phyloP scores from a whole-genome alignment of 106 monocot genomes.

The Dioscorea dumetorum region DNA sequence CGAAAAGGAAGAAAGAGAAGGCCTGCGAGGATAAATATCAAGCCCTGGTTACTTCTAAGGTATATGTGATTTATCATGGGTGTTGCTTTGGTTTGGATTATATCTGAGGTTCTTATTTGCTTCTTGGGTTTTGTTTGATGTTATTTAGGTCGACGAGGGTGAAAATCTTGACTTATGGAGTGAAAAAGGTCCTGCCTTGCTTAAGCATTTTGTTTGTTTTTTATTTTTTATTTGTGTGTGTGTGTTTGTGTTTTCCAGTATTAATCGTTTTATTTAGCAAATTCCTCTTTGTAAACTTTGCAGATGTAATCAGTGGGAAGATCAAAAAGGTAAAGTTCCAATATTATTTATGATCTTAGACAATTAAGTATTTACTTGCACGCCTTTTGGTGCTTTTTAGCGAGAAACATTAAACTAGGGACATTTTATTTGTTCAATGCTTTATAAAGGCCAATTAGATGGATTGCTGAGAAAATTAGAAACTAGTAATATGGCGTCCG shows the following conservation, averaged over 20 bases:
- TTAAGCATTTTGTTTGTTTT: neutral
- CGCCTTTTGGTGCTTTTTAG: no score
- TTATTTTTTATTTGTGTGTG: neutral
- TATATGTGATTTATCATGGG: conserved; percentile 1
- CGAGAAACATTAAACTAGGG: no score
- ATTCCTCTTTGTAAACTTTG: conserved; percentile 16
- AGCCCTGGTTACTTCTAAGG: conserved; percentile 22
- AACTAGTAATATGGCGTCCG: no score
- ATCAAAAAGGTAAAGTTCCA: conserved; percentile 31
- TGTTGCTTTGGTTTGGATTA: neutral
- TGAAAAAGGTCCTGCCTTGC: conserved; percentile 31
- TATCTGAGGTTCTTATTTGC: neutral
- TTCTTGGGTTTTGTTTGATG: neutral
- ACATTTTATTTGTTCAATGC: no score
- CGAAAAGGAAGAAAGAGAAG: conserved; percentile 33
- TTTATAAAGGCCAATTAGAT: no score
- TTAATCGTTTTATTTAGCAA: neutral
- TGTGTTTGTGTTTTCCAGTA: neutral
- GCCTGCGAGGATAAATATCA: conserved; percentile 7
- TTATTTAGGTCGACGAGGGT: conserved; percentile 33
- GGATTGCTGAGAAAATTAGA: no score
- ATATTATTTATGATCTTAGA: no score
- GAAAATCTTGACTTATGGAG: conserved; percentile 56
- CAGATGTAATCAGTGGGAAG: conserved; percentile 31
- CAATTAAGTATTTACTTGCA: no score